A percentile compares a stretch with the other conserved stretches of the same genome.
Evolutionary conservation across 2,329 filamentous ascomycete genomes (phyloP).

Genomic region (Cytospora mali): DNA sequence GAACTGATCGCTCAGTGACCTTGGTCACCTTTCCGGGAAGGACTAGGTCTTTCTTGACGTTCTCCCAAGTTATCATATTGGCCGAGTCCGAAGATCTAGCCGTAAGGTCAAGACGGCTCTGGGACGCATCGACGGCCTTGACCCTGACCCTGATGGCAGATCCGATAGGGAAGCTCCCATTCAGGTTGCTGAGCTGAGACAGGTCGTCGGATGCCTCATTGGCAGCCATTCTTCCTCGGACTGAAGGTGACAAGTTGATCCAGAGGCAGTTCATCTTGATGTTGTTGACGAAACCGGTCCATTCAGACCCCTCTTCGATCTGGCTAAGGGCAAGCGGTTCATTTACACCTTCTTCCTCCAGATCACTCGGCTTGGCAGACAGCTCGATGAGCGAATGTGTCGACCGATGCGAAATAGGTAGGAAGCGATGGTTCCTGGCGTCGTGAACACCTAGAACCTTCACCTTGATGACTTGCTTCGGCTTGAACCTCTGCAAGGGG

Average conservation of each 20-base stretch:
- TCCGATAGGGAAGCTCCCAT: slow-evolving; percentile 84
- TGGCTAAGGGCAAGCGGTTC: slow-evolving; percentile 69
- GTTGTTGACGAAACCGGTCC: slow-evolving; percentile 91
- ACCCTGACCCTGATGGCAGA: slow-evolving; percentile 83
- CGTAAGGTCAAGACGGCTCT: slow-evolving; percentile 81
- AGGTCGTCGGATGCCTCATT: slow-evolving; percentile 88
- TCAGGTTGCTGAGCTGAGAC: slow-evolving; percentile 73
- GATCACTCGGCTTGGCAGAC: slow-evolving; percentile 73
- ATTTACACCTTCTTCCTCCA: slow-evolving; percentile 47
- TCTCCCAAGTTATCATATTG: slow-evolving; percentile 65
- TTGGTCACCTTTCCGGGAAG: slow-evolving; percentile 84
- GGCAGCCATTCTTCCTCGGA: slow-evolving; percentile 80
- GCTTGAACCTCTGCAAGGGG: slow-evolving; percentile 74
- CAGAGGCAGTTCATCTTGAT: slow-evolving; percentile 77
- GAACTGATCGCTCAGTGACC: slow-evolving; percentile 77
- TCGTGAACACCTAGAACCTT: slow-evolving; percentile 87
- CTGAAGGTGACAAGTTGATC: slow-evolving; percentile 86
- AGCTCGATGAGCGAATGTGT: slow-evolving; percentile 85
- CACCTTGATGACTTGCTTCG: slow-evolving; percentile 71
- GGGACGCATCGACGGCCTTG: slow-evolving; percentile 69
- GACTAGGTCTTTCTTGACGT: slow-evolving; percentile 77
- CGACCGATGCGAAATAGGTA: slow-evolving; percentile 85
- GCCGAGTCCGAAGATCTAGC: slow-evolving; percentile 65
- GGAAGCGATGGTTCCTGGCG: slow-evolving; percentile 84
- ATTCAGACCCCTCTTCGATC: slow-evolving; percentile 69